Percentiles rank a stretch among this genome's conserved stretches.
phyloP scores from a whole-genome alignment of 768 basidiomycete genomes.

The Amylocystis lapponica region DNA sequence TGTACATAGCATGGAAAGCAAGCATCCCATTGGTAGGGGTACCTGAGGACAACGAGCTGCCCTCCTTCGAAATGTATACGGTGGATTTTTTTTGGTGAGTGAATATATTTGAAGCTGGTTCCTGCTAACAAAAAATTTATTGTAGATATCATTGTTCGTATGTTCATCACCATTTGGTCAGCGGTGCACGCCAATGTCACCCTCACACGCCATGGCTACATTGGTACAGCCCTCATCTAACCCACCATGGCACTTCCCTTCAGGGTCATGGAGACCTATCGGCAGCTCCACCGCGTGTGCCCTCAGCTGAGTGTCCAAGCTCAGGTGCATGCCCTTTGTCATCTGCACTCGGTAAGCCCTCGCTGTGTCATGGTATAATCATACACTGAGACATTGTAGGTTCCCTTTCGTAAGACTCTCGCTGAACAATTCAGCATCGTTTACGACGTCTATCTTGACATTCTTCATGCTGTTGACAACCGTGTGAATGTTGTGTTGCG shows the following conservation, averaged over 20 bases:
- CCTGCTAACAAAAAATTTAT: too few relatives aligned
- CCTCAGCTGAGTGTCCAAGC: slow-evolving; percentile 21
- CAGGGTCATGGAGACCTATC: slow-evolving; percentile 16
- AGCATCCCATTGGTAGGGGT: neutral
- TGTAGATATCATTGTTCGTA: too few relatives aligned
- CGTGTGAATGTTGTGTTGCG: slow-evolving; percentile 11
- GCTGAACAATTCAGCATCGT: slow-evolving; percentile 20
- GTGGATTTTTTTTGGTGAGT: neutral
- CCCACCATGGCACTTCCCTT: slow-evolving; percentile 15
- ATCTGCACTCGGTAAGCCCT: slow-evolving; percentile 14
- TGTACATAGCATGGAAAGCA: slow-evolving; percentile 1
- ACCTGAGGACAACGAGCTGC: neutral
- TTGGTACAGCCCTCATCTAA: slow-evolving; percentile 15
- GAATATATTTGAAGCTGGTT: too few relatives aligned
- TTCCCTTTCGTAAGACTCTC: neutral
- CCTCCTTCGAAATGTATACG: neutral
- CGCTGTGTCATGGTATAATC: neutral
- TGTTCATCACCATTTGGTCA: neutral
- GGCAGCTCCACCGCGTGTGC: slow-evolving; percentile 20
- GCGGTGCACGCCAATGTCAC: slow-evolving; percentile 5
- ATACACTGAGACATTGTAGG: neutral
- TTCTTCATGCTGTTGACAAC: slow-evolving; percentile 12
- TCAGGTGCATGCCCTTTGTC: slow-evolving; percentile 9
- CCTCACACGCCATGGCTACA: slow-evolving; percentile 15
- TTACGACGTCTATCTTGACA: slow-evolving; percentile 22